Evolutionary conservation across 2,329 filamentous ascomycete genomes (phyloP).

Genomic region (Hypoxylon sp.): DNA sequence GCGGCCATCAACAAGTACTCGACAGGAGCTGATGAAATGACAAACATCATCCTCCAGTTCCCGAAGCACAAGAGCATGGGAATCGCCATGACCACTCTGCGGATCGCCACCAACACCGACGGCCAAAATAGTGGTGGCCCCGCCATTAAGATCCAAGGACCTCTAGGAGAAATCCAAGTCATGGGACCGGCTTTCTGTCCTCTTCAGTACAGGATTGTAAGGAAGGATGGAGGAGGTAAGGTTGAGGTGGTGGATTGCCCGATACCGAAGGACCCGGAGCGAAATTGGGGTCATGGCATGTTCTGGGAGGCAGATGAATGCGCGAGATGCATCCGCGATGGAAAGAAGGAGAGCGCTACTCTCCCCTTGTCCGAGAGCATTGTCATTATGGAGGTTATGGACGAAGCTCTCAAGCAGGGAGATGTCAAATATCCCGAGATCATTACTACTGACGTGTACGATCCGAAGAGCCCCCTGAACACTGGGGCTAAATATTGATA

Average conservation of each 20-base stretch:
- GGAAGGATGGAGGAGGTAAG: slow-evolving; percentile 61
- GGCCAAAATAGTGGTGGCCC: slow-evolving; percentile 71
- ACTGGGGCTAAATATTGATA: slow-evolving; percentile 56
- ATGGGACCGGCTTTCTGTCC: slow-evolving; percentile 79
- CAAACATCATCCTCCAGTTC: slow-evolving; percentile 83
- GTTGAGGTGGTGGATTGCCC: slow-evolving; percentile 67
- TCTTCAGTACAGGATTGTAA: slow-evolving; percentile 73
- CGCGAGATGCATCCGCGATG: slow-evolving; percentile 80
- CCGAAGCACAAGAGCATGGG: slow-evolving; percentile 77
- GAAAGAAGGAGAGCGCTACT: slow-evolving; percentile 78
- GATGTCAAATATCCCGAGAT: slow-evolving; percentile 67
- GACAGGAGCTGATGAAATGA: slow-evolving; percentile 82
- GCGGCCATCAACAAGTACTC: slow-evolving; percentile 79
- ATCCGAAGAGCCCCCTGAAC: slow-evolving; percentile 72
- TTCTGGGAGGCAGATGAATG: slow-evolving; percentile 90
- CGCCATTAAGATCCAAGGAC: slow-evolving; percentile 83
- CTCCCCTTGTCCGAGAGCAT: slow-evolving; percentile 83
- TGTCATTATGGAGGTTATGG: slow-evolving; percentile 83
- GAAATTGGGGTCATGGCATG: slow-evolving; percentile 80
- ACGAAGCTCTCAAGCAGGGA: slow-evolving; percentile 66
- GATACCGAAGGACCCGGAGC: slow-evolving; percentile 64
- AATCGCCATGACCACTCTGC: slow-evolving; percentile 76
- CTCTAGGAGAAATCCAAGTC: slow-evolving; percentile 85
- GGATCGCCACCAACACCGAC: slow-evolving; percentile 72
- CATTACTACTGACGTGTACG: slow-evolving; percentile 70